Evolutionary conservation across 2,329 filamentous ascomycete genomes (phyloP).

Genomic region (Metarhizium album): DNA sequence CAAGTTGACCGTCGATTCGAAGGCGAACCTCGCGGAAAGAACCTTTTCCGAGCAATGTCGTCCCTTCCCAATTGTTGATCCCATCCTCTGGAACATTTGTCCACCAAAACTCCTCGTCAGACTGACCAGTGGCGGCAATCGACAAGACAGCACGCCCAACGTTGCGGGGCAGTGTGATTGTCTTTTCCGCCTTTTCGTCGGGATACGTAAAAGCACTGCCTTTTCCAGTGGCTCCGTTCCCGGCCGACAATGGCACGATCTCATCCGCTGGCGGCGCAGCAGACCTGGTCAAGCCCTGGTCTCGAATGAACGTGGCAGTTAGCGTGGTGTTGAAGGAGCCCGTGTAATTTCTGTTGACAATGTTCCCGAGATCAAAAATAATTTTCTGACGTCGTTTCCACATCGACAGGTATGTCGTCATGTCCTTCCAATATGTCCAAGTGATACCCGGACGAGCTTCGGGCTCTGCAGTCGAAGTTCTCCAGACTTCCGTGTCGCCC

Average conservation of each 20-base stretch:
- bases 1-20: constrained; percentile 59
- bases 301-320: constrained; percentile 60
- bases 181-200: constrained; percentile 45
- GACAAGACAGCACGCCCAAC: constrained; percentile 60
- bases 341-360: constrained; percentile 60
- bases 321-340: constrained; percentile 64
- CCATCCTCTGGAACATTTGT: constrained; percentile 59
- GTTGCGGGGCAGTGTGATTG: constrained; percentile 53
- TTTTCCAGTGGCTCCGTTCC: constrained; percentile 28
- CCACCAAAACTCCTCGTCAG: constrained; percentile 78
- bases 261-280: constrained; percentile 40
- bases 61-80: constrained; percentile 44
- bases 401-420: constrained; percentile 58
- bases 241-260: constrained; percentile 57
- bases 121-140: constrained; percentile 68
- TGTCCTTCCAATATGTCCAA: constrained; percentile 71
- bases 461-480: constrained; percentile 74
- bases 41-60: constrained; percentile 53
- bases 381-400: constrained; percentile 61
- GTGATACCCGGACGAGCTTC: constrained; percentile 53
- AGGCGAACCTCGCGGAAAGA: constrained; percentile 73
- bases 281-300: constrained; percentile 5
- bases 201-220: constrained; percentile 62
- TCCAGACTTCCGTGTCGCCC: constrained; percentile 68
- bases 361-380: constrained; percentile 71